These are phyloP conservation scores for Rubia peregrina DNA, from an alignment of 305 asterid genomes.

Conservation along the genomic window DNA sequence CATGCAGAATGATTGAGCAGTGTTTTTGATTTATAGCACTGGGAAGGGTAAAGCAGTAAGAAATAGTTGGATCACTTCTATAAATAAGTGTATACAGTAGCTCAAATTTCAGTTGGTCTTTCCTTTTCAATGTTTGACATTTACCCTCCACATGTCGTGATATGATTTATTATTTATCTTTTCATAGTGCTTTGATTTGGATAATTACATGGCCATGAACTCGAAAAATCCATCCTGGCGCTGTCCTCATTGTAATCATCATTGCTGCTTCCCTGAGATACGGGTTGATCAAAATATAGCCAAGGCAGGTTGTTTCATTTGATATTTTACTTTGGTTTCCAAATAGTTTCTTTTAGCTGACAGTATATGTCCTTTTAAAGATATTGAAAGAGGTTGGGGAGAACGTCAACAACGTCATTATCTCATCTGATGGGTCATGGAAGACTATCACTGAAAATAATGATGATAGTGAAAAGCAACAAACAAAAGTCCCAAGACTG, in stretches of 20 bases:
- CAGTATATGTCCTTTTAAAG: constrained; percentile 34
- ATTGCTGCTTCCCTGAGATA: constrained; percentile 73
- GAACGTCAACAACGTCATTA: constrained; percentile 42
- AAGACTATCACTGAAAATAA: constrained; percentile 45
- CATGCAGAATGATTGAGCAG: background rate
- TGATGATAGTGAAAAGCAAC: constrained; percentile 36
- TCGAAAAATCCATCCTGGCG: constrained; percentile 95
- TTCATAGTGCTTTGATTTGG: constrained; percentile 78
- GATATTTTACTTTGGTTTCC: constrained; percentile 1
- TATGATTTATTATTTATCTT: constrained; percentile 10
- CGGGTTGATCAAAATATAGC: constrained; percentile 78
- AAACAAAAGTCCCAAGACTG: constrained; percentile 24
- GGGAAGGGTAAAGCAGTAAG: background rate
- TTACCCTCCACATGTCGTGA: constrained; percentile 2
- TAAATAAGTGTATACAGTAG: background rate
- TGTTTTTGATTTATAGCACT: background rate
- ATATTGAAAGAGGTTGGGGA: constrained; percentile 70
- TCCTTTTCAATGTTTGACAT: background rate
- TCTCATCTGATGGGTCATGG: constrained; percentile 93
- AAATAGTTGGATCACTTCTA: background rate
- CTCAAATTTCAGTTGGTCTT: background rate
- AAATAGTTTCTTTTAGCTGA: constrained; percentile 6
- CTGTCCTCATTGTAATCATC: constrained; percentile 84
- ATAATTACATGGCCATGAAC: constrained; percentile 72
- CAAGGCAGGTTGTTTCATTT: constrained; percentile 55